phyloP scores from a whole-genome alignment of 306 rosid species.

The Castanospermum australe region DNA sequence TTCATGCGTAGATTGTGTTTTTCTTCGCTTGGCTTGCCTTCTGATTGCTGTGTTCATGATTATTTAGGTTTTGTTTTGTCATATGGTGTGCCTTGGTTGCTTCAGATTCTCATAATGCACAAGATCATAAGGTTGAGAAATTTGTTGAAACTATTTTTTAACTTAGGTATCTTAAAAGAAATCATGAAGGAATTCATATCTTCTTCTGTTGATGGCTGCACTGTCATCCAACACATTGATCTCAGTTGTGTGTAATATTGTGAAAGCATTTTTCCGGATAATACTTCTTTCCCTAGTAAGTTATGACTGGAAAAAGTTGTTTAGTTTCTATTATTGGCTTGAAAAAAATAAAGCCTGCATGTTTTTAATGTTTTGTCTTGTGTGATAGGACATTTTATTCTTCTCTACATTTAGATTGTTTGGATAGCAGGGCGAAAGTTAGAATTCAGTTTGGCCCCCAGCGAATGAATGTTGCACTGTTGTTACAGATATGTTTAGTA shows the following conservation, averaged over 20 bases:
- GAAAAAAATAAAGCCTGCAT: background rate
- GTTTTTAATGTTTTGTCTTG: background rate
- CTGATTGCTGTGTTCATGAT: background rate
- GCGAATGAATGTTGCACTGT: too few species aligned
- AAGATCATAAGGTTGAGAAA: background rate
- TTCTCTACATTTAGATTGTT: background rate
- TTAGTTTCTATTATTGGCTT: background rate
- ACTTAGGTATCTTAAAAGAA: background rate
- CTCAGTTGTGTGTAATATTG: background rate
- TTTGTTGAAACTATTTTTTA: background rate
- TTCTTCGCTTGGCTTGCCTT: too few species aligned
- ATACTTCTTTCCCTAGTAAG: background rate
- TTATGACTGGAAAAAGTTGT: background rate
- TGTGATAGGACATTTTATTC: background rate
- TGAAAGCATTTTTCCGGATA: background rate
- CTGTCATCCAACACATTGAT: background rate
- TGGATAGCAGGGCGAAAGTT: too few species aligned
- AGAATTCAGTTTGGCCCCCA: too few species aligned
- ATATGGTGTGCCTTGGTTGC: background rate
- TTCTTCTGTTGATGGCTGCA: background rate
- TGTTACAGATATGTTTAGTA: too few species aligned
- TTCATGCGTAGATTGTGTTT: background rate
- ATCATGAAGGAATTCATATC: background rate
- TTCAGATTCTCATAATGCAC: background rate
- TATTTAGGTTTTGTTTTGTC: background rate